Evolutionary conservation across 2,329 filamentous ascomycete genomes (phyloP), one percentile per base, ranked within the genome.

Genomic region (Phymatotrichopsis omnivora): DNA sequence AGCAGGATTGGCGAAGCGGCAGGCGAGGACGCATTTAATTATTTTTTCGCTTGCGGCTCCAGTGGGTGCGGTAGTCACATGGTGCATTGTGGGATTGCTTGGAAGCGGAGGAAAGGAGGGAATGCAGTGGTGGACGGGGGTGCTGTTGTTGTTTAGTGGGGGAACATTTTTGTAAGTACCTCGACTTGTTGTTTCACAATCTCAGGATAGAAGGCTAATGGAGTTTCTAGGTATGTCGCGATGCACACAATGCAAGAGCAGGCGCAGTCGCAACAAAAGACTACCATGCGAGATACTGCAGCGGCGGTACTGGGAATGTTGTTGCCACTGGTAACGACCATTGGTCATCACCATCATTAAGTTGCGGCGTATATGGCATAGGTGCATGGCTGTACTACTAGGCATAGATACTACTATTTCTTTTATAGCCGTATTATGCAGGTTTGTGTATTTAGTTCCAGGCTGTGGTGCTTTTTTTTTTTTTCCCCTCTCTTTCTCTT

Each of bases 241-340:
- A 95, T 96, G 87, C 91, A 98, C 61, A 86, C 87, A 1, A 94
- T 96, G 85, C 84, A 93, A 61, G 87, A 94, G 17, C 48, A 54
- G 35, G 38, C 44, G 11, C 19, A 40, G 22, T 29, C 34, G 8
- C 22, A 23, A 20, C 38, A 53, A 24, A 49, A 36, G 38, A 39
- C 35, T 31, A 45, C 76, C 58, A 71, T 81, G 70, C 70, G 78
- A 38, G 78, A 85, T 59, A 83, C 79, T 0, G 58, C 85, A 42
- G 76, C 76, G 10, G 82, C 81, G 3, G 73, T 86, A 11, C 71
- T 71, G 20, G 84, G 84, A 52, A 89, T 91, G 82, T 63, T 89
- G 42, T 62, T 91, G 42, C 84, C 84, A 11, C 69, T 89, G 30
- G 64, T 87, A 31, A 85, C 82, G 16, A 82, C 86, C 57, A 75